Percentiles rank a stretch among this genome's conserved stretches.
phyloP scores from a whole-genome alignment of 2,329 filamentous ascomycete genomes.

The Alternaria sp. region DNA sequence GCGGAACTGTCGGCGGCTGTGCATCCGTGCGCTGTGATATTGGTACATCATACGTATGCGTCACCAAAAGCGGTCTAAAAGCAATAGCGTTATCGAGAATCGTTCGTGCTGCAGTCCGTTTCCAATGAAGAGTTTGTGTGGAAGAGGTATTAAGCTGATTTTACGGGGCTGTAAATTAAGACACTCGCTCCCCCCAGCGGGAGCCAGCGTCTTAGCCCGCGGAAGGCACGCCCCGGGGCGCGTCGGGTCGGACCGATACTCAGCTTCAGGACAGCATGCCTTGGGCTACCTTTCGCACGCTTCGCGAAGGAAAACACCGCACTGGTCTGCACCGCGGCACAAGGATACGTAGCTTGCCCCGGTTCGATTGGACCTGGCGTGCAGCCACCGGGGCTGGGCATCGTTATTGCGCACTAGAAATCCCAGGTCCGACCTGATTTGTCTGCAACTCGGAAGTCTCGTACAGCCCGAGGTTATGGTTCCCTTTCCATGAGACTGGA shows the following conservation, averaged over 20 bases:
- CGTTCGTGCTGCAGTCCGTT: neutral
- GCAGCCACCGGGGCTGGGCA: neutral
- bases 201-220: slow-evolving; percentile 8
- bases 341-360: neutral
- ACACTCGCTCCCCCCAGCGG: neutral
- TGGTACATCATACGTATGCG: neutral
- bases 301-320: neutral
- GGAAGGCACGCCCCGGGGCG: slow-evolving; percentile 14
- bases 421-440: neutral
- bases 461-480: neutral
- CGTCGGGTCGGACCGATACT: slow-evolving; percentile 15
- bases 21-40: neutral
- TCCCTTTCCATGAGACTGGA: neutral
- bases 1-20: neutral
- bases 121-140: neutral
- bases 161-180: neutral
- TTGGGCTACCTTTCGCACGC: neutral
- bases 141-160: neutral
- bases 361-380: neutral
- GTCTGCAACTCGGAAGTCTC: neutral
- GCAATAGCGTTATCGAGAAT: neutral
- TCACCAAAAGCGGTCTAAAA: neutral
- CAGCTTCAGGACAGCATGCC: neutral
- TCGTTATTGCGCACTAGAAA: neutral
- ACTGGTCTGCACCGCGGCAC: neutral